These are phyloP conservation scores for Suillus bovinus DNA, from an alignment of 768 basidiomycete genomes.

Conservation along the genomic window DNA sequence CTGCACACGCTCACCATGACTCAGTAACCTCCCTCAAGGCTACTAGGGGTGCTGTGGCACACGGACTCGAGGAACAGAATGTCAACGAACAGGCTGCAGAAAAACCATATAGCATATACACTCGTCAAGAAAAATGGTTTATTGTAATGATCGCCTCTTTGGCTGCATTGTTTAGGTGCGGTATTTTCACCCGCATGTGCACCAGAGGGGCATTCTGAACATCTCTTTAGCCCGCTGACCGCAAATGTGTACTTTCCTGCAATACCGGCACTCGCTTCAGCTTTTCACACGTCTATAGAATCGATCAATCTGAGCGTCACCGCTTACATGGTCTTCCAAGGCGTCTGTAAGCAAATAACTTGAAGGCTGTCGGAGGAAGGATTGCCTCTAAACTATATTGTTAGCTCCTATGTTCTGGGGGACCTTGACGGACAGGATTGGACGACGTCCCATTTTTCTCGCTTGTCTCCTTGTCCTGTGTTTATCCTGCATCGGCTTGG, in stretches of 20 bases:
- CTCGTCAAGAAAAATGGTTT: conserved; percentile 62
- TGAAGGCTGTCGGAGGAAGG: background rate
- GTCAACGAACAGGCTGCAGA: conserved; percentile 4
- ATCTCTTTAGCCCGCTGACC: conserved; percentile 55
- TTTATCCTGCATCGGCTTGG: conserved; percentile 64
- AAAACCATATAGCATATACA: conserved; percentile 49
- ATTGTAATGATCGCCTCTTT: conserved; percentile 57
- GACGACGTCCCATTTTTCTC: conserved; percentile 64
- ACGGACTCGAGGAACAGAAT: background rate
- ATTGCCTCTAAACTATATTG: background rate
- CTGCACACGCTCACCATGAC: background rate
- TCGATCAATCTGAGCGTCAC: conserved; percentile 80
- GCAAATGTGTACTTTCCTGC: conserved; percentile 81
- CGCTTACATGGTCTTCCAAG: conserved; percentile 54
- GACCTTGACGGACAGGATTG: conserved; percentile 63
- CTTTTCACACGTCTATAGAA: conserved; percentile 64
- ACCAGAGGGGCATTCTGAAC: background rate
- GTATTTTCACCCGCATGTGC: background rate
- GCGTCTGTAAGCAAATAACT: conserved; percentile 37
- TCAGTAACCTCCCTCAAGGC: background rate
- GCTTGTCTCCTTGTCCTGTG: conserved; percentile 63
- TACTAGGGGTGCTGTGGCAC: background rate
- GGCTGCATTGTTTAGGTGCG: conserved; percentile 65
- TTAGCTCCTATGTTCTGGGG: conserved; percentile 62
- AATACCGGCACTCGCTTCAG: conserved; percentile 62